Evolutionary conservation across 2,329 filamentous ascomycete genomes (phyloP).

Genomic region (Pseudogymnoascus sp.): DNA sequence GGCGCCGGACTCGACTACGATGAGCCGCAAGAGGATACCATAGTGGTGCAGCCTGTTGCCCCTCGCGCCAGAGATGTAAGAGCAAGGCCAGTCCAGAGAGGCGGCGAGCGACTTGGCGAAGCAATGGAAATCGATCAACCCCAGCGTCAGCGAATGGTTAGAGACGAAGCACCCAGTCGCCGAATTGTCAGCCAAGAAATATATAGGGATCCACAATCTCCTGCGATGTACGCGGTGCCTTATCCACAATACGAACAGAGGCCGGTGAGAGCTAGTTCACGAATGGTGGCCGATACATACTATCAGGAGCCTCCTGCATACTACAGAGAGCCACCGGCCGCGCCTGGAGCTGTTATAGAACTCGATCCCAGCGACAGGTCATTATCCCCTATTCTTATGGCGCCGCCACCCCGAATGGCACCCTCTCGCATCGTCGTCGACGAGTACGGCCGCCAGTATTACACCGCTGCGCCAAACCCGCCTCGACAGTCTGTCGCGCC

Average conservation of each 20-base stretch:
- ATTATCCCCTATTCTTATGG: slow-evolving; percentile 42
- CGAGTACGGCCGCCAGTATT: slow-evolving; percentile 74
- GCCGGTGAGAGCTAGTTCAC: slow-evolving; percentile 22
- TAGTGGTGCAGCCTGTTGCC: slow-evolving; percentile 19
- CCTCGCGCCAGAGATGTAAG: slow-evolving; percentile 7
- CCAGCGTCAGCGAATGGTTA: background rate
- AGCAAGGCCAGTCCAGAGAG: background rate
- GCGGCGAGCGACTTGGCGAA: background rate
- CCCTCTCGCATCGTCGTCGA: slow-evolving; percentile 68
- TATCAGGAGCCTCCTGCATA: slow-evolving; percentile 30
- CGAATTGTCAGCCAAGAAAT: slow-evolving; percentile 1
- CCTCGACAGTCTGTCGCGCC: slow-evolving; percentile 46
- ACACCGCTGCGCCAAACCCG: slow-evolving; percentile 43
- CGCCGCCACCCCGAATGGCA: slow-evolving; percentile 35
- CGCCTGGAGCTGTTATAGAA: slow-evolving; percentile 40
- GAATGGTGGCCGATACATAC: slow-evolving; percentile 22
- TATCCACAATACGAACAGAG: slow-evolving; percentile 21
- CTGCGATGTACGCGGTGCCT: slow-evolving; percentile 21
- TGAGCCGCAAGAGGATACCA: slow-evolving; percentile 38
- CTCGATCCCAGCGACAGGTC: slow-evolving; percentile 43
- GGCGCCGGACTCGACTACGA: slow-evolving; percentile 36
- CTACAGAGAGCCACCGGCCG: slow-evolving; percentile 37
- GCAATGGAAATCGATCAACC: slow-evolving; percentile 8
- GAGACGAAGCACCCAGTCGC: background rate
- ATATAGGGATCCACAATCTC: slow-evolving; percentile 19